A percentile compares a stretch with the other conserved stretches of the same genome.
These are phyloP conservation scores for Rhodamnia rubescens DNA, from an alignment of 345 rosid species.

Conservation along the genomic window DNA sequence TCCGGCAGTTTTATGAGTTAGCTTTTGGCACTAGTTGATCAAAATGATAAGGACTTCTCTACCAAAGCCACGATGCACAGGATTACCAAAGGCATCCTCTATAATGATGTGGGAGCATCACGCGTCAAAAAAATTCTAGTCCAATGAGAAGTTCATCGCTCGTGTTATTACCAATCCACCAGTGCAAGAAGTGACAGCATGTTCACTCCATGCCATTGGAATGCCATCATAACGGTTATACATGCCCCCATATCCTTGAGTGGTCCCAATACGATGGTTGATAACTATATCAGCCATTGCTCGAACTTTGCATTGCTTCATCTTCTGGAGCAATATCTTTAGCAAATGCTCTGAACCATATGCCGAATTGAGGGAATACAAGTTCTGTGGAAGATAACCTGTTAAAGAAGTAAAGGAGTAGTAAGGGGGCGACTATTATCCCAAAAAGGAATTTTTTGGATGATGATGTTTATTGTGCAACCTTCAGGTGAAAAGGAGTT, in stretches of 20 bases:
- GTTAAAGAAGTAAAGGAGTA: not conserved
- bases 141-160: not conserved
- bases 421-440: not conserved
- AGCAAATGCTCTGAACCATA: conserved; percentile 72
- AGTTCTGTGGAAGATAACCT: conserved; percentile 93
- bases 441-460: not conserved
- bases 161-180: conserved; percentile 60
- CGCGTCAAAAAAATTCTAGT: not conserved
- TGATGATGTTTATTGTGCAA: conserved; percentile 3
- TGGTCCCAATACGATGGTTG: conserved; percentile 88
- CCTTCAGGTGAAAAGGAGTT: conserved; percentile 82
- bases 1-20: not conserved
- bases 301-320: conserved; percentile 71
- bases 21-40: not conserved
- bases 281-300: conserved; percentile 94
- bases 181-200: conserved; percentile 79
- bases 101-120: not conserved
- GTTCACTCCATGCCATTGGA: conserved; percentile 75
- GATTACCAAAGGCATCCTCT: not conserved
- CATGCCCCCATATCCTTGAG: conserved; percentile 71
- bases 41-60: not conserved
- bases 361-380: conserved; percentile 65
- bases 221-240: conserved; percentile 87
- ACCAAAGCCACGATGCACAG: not conserved
- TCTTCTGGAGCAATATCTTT: conserved; percentile 54